These are phyloP conservation scores for Saccharomycopsis hybrid DNA, from an alignment of 1,139 yeast species.

Conservation along the genomic window DNA sequence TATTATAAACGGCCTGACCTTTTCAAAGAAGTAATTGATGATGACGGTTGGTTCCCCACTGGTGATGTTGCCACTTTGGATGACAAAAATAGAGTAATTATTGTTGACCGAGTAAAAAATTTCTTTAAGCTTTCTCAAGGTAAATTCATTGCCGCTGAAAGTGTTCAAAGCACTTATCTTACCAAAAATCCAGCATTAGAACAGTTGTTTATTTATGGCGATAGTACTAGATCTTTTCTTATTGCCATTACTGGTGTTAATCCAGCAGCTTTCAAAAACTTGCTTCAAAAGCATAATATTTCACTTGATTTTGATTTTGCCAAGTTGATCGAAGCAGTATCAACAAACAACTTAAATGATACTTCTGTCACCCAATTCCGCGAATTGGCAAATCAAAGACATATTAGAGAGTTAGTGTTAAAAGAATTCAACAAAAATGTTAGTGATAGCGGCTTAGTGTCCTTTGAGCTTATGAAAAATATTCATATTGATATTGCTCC, in stretches of 20 bases:
- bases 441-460: conserved; percentile 29
- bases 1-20: conserved; percentile 42
- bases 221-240: conserved; percentile 38
- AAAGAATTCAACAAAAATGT: conserved; percentile 29
- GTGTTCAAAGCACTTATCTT: conserved; percentile 44
- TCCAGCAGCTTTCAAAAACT: conserved; percentile 4
- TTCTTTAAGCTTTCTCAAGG: conserved; percentile 54
- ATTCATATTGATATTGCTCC: conserved; percentile 44
- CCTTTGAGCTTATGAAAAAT: conserved; percentile 46
- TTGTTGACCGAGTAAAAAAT: conserved; percentile 50
- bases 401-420: conserved; percentile 27
- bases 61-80: conserved; percentile 48
- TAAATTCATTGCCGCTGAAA: conserved; percentile 52
- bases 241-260: conserved; percentile 44
- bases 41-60: conserved; percentile 54
- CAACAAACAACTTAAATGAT: conserved; percentile 30
- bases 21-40: conserved; percentile 34
- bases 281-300: neutral
- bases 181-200: conserved; percentile 34
- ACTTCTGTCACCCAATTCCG: conserved; percentile 34
- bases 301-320: neutral
- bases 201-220: conserved; percentile 43
- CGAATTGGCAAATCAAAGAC: neutral
- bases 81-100: conserved; percentile 35
- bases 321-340: neutral